These are phyloP conservation scores for Orychophragmus violaceus DNA, from an alignment of 345 rosid species.

Conservation along the genomic window DNA sequence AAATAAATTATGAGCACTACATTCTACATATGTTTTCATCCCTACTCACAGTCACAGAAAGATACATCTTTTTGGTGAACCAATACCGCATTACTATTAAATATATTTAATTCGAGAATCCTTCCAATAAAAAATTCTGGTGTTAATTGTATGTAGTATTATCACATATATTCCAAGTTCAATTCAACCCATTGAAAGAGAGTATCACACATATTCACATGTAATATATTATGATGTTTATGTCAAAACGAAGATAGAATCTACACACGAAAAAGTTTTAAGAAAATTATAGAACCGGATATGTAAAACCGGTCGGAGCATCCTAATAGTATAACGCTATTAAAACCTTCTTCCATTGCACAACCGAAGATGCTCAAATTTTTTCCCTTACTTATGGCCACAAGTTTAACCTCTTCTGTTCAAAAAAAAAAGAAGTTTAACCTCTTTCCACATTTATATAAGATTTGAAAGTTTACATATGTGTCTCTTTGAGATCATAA, in stretches of 20 bases:
- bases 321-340: background rate
- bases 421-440: too few relatives aligned
- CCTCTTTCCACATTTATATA: background rate
- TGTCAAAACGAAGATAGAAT: background rate
- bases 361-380: background rate
- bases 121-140: too few relatives aligned
- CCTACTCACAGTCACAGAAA: background rate
- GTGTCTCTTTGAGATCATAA: constrained; percentile 18
- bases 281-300: background rate
- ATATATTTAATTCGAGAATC: background rate
- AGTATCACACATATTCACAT: background rate
- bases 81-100: background rate
- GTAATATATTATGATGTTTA: background rate
- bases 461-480: background rate
- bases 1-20: background rate
- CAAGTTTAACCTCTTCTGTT: background rate
- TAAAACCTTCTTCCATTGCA: background rate
- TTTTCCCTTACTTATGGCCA: background rate
- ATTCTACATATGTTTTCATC: background rate
- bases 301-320: background rate
- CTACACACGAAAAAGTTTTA: background rate
- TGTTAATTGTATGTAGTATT: background rate
- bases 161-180: background rate
- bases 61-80: background rate
- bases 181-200: background rate